Percentiles rank a stretch among this genome's conserved stretches.
Conservation (phyloP, 169 alveolate genomes). For the Amoebophrya sp. region DNA sequence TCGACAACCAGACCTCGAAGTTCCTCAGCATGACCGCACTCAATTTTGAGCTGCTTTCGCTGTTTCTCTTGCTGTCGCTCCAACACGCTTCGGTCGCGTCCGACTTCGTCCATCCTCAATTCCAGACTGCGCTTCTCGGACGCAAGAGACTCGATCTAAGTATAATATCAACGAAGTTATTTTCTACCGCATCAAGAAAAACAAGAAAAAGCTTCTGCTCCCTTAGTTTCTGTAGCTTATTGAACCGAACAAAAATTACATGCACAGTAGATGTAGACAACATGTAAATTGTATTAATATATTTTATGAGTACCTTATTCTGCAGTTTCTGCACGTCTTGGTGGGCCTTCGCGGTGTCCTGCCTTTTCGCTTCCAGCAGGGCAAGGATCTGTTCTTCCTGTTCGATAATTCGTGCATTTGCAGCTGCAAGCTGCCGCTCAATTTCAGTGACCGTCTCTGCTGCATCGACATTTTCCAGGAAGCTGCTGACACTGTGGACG, state of each 20-base stretch:
- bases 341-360: neutral
- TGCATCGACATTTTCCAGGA: neutral
- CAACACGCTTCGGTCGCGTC: neutral
- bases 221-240: no score
- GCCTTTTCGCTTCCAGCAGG: neutral
- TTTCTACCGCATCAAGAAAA: no score
- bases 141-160: no score
- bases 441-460: neutral
- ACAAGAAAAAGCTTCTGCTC: no score
- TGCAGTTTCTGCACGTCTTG: neutral
- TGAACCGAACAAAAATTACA: no score
- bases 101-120: neutral
- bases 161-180: no score
- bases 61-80: neutral
- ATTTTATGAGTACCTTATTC: neutral
- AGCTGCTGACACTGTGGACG: neutral
- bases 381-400: conserved; percentile 11
- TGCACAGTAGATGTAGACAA: no score
- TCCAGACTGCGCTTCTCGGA: no score
- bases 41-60: neutral
- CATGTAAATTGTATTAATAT: no score
- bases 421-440: neutral
- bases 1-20: neutral
- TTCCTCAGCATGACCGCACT: neutral
- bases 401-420: neutral